Conservation (phyloP, 441 rosid species). For the Eutrema salsugineum region DNA sequence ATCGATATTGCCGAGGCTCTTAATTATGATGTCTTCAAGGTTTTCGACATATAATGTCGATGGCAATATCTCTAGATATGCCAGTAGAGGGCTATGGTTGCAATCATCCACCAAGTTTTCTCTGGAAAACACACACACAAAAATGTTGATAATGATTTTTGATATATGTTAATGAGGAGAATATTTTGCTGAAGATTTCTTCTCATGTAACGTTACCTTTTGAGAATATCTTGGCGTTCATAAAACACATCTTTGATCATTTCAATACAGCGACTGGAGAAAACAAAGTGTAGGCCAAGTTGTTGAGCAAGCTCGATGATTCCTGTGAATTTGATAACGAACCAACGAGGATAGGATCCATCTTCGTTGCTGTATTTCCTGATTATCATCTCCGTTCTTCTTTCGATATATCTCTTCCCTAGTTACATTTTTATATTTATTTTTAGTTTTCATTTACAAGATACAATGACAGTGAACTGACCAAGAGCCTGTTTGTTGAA, state of each 20-base stretch:
- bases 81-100: constrained; percentile 31
- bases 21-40: constrained; percentile 13
- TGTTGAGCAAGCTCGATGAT: constrained; percentile 42
- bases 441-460: neutral
- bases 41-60: neutral
- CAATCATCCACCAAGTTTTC: constrained; percentile 32
- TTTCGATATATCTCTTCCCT: constrained; percentile 41
- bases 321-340: constrained; percentile 44
- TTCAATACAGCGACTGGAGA: constrained; percentile 2
- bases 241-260: constrained; percentile 23
- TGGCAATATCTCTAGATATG: constrained; percentile 48
- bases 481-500: no score
- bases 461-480: no score
- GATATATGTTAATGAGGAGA: neutral
- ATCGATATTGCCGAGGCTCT: constrained; percentile 24
- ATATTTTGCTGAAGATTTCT: neutral
- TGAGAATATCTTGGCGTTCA: constrained; percentile 34
- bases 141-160: no score
- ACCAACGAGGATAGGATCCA: constrained; percentile 43
- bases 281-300: constrained; percentile 34
- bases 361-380: neutral
- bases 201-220: constrained; percentile 29
- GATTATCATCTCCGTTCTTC: constrained; percentile 33
- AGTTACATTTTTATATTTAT: neutral
- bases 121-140: constrained; percentile 9